Percentiles rank a stretch among this genome's conserved stretches.
phyloP scores from a whole-genome alignment of 2,329 filamentous ascomycete genomes.

The Didymella arachidicola region DNA sequence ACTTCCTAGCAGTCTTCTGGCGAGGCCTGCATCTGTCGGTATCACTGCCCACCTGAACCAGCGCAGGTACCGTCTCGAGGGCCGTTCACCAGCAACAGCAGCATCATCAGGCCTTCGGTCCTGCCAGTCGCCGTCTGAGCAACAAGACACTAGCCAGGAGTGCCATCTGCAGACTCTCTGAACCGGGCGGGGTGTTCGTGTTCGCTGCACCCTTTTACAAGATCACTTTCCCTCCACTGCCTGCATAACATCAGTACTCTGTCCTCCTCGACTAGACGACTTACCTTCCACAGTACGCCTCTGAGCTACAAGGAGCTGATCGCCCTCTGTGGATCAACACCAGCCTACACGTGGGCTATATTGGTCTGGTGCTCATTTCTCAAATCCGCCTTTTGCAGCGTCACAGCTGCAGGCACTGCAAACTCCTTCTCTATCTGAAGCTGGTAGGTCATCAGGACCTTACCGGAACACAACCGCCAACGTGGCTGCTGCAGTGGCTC shows the following conservation, averaged over 20 bases:
- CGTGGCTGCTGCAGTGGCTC: slow-evolving; percentile 69
- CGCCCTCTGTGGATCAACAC: slow-evolving; percentile 61
- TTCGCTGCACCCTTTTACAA: slow-evolving; percentile 42
- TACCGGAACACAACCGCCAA: slow-evolving; percentile 59
- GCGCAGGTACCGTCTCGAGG: slow-evolving; percentile 50
- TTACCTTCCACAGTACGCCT: slow-evolving; percentile 41
- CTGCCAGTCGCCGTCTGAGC: slow-evolving; percentile 40
- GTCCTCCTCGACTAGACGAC: slow-evolving; percentile 42
- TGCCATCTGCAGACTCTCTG: slow-evolving; percentile 41
- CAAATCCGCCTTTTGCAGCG: slow-evolving; percentile 48
- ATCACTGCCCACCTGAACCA: slow-evolving; percentile 48
- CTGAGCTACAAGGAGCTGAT: slow-evolving; percentile 38
- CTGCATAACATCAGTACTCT: slow-evolving; percentile 46
- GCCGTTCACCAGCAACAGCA: slow-evolving; percentile 37
- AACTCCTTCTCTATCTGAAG: slow-evolving; percentile 51
- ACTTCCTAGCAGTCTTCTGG: slow-evolving; percentile 55
- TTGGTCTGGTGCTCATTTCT: slow-evolving; percentile 55
- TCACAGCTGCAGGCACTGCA: slow-evolving; percentile 51
- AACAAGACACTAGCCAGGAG: slow-evolving; percentile 41
- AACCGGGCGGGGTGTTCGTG: slow-evolving; percentile 37
- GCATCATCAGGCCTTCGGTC: slow-evolving; percentile 39
- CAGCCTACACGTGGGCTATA: slow-evolving; percentile 57
- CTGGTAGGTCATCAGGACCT: slow-evolving; percentile 54
- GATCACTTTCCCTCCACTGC: slow-evolving; percentile 39
- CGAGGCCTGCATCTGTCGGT: slow-evolving; percentile 54